Evolutionary conservation across 2,329 filamentous ascomycete genomes (phyloP).

Genomic region (Fusarium ramigenum): DNA sequence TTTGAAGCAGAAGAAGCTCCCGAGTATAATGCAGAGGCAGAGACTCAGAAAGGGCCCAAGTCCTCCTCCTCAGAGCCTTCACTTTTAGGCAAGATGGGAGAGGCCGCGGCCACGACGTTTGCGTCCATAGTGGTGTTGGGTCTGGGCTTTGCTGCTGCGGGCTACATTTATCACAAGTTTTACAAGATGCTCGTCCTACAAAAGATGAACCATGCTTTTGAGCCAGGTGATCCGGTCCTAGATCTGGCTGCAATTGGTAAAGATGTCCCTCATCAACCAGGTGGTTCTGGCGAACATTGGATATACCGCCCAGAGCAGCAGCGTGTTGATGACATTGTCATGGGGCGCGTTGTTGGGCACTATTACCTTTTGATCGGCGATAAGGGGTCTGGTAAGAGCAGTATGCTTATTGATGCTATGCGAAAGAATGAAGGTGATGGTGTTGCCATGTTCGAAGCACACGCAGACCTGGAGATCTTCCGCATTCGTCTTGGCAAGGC

Average conservation of each 20-base stretch:
- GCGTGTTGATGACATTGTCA: constrained; percentile 83
- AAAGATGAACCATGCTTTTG: constrained; percentile 93
- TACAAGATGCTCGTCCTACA: constrained; percentile 92
- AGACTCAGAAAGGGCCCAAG: background rate
- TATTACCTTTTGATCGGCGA: constrained; percentile 94
- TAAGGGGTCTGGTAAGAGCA: constrained; percentile 96
- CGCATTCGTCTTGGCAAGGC: constrained; percentile 92
- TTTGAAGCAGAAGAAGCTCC: constrained; percentile 13
- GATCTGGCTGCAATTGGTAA: constrained; percentile 77
- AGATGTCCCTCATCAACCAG: constrained; percentile 58
- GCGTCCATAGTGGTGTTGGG: constrained; percentile 79
- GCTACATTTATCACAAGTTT: constrained; percentile 79
- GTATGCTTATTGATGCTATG: constrained; percentile 96
- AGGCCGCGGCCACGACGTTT: constrained; percentile 78
- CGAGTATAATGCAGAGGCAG: background rate
- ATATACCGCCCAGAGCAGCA: constrained; percentile 83
- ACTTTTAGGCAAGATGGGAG: constrained; percentile 70
- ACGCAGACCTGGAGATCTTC: constrained; percentile 95
- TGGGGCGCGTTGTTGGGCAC: constrained; percentile 77
- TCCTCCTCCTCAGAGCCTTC: constrained; percentile 46
- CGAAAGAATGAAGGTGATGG: constrained; percentile 88
- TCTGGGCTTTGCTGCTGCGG: constrained; percentile 70
- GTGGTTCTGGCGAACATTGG: constrained; percentile 66
- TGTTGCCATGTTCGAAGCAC: constrained; percentile 94
- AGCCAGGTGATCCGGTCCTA: constrained; percentile 88